Base-by-base conservation (phyloP, 2,329 filamentous ascomycete species). In the Pestalotiopsis sp. region DNA sequence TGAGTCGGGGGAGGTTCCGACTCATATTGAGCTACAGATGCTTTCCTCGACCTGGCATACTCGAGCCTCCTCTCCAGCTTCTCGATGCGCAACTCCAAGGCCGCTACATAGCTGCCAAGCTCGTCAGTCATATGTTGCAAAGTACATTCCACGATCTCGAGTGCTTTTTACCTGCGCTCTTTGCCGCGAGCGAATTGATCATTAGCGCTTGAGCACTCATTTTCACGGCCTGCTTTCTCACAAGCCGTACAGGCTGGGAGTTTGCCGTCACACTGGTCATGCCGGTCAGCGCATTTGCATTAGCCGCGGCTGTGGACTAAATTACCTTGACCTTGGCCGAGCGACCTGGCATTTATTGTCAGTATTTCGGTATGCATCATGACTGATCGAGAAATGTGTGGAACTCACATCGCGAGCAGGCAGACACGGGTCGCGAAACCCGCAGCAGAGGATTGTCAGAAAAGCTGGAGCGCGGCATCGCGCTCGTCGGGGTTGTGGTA, bases 161-260 rank as follows among this genome's bases (percentile, higher is more conserved):
- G 9, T 36, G 25, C 4, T 39, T 74, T 81, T 69, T 74, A 90
- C 90, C 95, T 98, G 76, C 95, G 87, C 78, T 98, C 96, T 80
- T 98, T 98, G 70, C 96, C 96, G 71, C 94, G 88, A 0, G 95
- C 95, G 81, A 98, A 98, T 79, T 98, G 94, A 77, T 98, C 95
- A 76, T 97, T 98, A 7, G 94, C 95, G 68, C 94, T 94, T 6
- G 94, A 97, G 79, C 96, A 99, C 78, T 97, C 94, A 70, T 87
- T 91, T 67, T 93, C 90, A 71, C 94, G 92, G 38, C 95, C 94
- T 14, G 94, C 94, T 81, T 94, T 95, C 81, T 98, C 95, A 78
- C 96, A 98, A 20, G 95, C 95, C 7, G 94, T 97, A 78, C 96
- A 99, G 7, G 95, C 94, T 12, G 96, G 96, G 49, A 98, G 85